A percentile compares a stretch with the other conserved stretches of the same genome.
These are phyloP conservation scores for Acacia confusa DNA, from an alignment of 306 rosid genomes.

Conservation along the genomic window DNA sequence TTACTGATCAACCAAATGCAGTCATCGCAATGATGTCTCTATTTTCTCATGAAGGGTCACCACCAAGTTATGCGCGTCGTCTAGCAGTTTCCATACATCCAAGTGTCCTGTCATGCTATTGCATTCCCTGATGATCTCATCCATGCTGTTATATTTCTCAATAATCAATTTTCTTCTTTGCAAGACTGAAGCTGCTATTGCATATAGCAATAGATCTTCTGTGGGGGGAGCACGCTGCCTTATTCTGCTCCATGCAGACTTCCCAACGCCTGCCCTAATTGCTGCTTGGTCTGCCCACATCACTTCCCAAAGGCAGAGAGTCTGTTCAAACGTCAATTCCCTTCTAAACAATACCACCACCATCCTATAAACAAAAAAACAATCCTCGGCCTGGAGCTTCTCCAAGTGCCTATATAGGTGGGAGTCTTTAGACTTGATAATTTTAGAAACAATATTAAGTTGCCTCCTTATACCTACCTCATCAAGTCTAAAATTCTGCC, in stretches of 20 bases:
- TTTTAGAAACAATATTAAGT: conserved; percentile 81
- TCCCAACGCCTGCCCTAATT: conserved; percentile 83
- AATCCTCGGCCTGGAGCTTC: conserved; percentile 96
- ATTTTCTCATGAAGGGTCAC: conserved; percentile 94
- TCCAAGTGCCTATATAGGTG: conserved; percentile 92
- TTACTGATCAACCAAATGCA: conserved; percentile 20
- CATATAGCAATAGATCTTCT: conserved; percentile 83
- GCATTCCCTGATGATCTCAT: conserved; percentile 97
- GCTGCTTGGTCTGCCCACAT: conserved; percentile 99
- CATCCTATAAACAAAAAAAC: conserved; percentile 97
- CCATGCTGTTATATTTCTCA: conserved; percentile 97
- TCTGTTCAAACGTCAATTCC: conserved; percentile 92
- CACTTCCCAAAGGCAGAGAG: conserved; percentile 97
- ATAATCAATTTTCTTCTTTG: conserved; percentile 90
- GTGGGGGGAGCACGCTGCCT: conserved; percentile 98
- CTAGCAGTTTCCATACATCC: conserved; percentile 94
- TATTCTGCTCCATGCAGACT: conserved; percentile 95
- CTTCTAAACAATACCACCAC: conserved; percentile 96
- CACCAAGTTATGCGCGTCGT: conserved; percentile 93
- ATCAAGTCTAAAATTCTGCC: conserved; percentile 97
- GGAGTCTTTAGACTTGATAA: conserved; percentile 80
- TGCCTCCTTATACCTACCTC: conserved; percentile 97
- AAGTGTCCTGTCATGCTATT: conserved; percentile 96
- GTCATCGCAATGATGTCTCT: conserved; percentile 60
- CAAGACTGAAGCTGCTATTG: conserved; percentile 92